Base-by-base conservation (phyloP, 2,329 filamentous ascomycete genomes). In the Aspergillus japonicus region DNA sequence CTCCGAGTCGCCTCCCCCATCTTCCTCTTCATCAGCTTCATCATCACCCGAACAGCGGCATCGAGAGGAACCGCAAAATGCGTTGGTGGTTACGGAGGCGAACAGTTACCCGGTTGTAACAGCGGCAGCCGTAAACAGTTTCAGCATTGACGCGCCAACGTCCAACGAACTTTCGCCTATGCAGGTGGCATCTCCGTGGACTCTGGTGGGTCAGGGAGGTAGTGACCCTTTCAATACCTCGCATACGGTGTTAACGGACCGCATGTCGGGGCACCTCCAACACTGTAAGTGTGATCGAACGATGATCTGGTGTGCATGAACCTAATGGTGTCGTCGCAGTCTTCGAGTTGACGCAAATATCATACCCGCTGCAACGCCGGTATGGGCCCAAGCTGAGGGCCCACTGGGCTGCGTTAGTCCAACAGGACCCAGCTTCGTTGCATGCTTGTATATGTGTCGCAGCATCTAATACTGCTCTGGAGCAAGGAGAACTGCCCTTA, bases 371-470 rank as follows among this genome's bases (percentile, higher is more conserved):
- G 47, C 71, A 74, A 47, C 68, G 64, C 14, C 72, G 72, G 19
- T 75, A 72, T 59, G 71, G 70, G 6, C 67, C 70, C 2, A 73
- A 72, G 31, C 51, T 77, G 23, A 69, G 73, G 60, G 67, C 66
- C 5, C 75, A 77, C 59, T 77, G 74, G 74, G 67, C 68, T 8
- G 60, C 72, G 11, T 63, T 77, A 29, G 71, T 75, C 14, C 74
- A 71, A 57, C 68, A 68, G 4, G 73, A 74, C 47, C 75, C 75
- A 10, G 73, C 74, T 11, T 70, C 70, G 35, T 60, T 77, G 14
- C 73, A 76, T 57, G 73, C 74, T 7, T 68, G 66, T 52, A 77
- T 77, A 52, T 77, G 74, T 56, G 72, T 75, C 60, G 70, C 73
- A 3, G 70, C 73, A 7, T 75, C 75, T 11, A 76, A 75, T 58